Conservation (phyloP, 2,329 filamentous ascomycete genomes). For the Colletotrichum sp. region DNA sequence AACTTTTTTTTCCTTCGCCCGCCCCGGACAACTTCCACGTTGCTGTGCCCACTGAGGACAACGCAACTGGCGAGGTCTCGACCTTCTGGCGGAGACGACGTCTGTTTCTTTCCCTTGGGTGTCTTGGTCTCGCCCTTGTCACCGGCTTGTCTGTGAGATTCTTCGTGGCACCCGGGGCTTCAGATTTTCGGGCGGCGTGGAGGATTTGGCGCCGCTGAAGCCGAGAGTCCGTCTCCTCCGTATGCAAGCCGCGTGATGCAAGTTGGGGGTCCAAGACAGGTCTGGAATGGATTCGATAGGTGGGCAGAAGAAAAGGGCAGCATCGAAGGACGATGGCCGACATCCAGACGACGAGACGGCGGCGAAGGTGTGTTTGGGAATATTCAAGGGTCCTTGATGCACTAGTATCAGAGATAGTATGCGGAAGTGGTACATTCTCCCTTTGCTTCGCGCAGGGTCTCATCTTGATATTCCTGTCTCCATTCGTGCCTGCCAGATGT, state of each 20-base stretch:
- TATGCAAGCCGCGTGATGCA: background rate
- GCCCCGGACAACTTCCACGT: conserved; percentile 10
- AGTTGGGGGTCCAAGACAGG: conserved; percentile 13
- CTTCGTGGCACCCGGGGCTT: background rate
- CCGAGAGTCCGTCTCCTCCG: conserved; percentile 1
- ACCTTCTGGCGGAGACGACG: background rate
- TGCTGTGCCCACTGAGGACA: background rate
- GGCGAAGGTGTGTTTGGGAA: background rate
- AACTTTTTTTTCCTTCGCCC: background rate
- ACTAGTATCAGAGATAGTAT: background rate
- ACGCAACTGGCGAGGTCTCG: background rate
- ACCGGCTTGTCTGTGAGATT: background rate
- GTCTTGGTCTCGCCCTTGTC: background rate
- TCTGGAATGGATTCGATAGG: background rate
- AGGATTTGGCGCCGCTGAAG: background rate
- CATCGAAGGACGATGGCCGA: background rate
- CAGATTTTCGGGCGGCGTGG: background rate
- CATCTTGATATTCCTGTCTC: background rate
- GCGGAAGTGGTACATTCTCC: background rate
- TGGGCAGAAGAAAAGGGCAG: background rate
- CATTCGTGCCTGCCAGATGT: background rate
- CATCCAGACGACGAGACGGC: background rate
- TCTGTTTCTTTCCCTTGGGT: background rate
- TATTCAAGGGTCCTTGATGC: background rate
- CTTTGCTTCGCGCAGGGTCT: background rate